Percentiles rank a stretch among this genome's conserved stretches.
phyloP scores from a whole-genome alignment of 345 rosid genomes.

The Camelina hispida region DNA sequence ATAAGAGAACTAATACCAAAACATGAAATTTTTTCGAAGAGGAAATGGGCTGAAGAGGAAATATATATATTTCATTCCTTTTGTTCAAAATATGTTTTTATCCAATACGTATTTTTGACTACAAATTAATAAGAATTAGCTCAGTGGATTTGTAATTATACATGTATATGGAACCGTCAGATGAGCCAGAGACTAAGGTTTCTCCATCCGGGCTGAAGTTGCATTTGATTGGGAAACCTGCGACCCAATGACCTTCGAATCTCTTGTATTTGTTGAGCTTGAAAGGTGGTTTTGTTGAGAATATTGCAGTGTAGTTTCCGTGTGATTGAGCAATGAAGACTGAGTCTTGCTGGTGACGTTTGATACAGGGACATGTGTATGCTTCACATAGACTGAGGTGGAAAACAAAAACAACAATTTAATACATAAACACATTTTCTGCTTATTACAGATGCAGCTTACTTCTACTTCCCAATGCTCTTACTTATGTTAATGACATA shows the following conservation, averaged over 20 bases:
- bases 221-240: slow-evolving; percentile 88
- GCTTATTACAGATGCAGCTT: too few relatives aligned
- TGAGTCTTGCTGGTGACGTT: slow-evolving; percentile 70
- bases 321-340: slow-evolving; percentile 79
- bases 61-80: slow-evolving; percentile 15
- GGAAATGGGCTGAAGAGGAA: too few relatives aligned
- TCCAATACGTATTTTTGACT: not conserved
- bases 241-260: slow-evolving; percentile 72
- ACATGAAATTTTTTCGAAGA: too few relatives aligned
- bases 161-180: slow-evolving; percentile 73
- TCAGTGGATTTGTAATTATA: slow-evolving; percentile 54
- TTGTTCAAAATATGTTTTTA: not conserved
- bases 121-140: slow-evolving; percentile 31
- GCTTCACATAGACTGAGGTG: slow-evolving; percentile 80
- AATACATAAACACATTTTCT: not conserved
- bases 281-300: slow-evolving; percentile 76
- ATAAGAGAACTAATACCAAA: too few relatives aligned
- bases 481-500: too few relatives aligned
- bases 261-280: slow-evolving; percentile 84
- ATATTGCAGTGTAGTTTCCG: slow-evolving; percentile 89
- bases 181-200: slow-evolving; percentile 72
- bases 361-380: slow-evolving; percentile 76
- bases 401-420: not conserved
- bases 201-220: slow-evolving; percentile 75
- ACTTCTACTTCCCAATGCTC: too few relatives aligned